Conservation (phyloP, 495 filamentous ascomycete genomes). For the Penicillium simplicissimum region DNA sequence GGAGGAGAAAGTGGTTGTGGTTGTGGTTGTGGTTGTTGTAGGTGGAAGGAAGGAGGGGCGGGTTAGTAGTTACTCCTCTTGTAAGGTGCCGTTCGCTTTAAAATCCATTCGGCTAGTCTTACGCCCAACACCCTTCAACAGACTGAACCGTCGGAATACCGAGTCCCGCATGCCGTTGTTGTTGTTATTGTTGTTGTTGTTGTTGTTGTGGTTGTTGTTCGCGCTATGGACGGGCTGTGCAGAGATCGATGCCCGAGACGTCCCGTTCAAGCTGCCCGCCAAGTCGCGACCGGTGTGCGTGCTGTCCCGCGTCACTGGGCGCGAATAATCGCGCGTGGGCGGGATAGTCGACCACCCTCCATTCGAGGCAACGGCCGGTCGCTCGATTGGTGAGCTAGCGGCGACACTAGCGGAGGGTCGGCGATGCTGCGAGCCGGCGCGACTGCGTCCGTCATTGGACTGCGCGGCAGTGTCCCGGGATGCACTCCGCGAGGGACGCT, state of each 20-base stretch:
- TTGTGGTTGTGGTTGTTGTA: conserved; percentile 6
- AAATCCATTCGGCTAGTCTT: conserved; percentile 50
- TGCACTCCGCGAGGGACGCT: conserved; percentile 33
- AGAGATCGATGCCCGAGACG: background rate
- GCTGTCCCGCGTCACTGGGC: conserved; percentile 40
- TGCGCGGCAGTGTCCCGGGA: conserved; percentile 34
- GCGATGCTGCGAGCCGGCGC: conserved; percentile 35
- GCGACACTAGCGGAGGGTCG: conserved; percentile 22
- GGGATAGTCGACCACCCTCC: conserved; percentile 46
- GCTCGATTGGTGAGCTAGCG: conserved; percentile 19
- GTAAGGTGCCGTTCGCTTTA: conserved; percentile 34
- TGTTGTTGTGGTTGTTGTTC: conserved; percentile 5
- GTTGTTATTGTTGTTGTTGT: background rate
- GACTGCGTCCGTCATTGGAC: conserved; percentile 39
- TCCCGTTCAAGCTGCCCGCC: conserved; percentile 13
- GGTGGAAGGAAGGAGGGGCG: conserved; percentile 15
- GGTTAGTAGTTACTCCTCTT: conserved; percentile 41
- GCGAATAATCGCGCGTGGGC: conserved; percentile 39
- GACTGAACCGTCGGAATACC: conserved; percentile 49
- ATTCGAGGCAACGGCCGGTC: conserved; percentile 26
- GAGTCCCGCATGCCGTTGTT: conserved; percentile 43
- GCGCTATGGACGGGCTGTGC: background rate
- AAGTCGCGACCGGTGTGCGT: conserved; percentile 19
- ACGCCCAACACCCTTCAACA: conserved; percentile 47
- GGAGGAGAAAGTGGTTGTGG: conserved; percentile 12